Evolutionary conservation across 306 rosid species (phyloP).

Genomic region (Cicer cuneatum): DNA sequence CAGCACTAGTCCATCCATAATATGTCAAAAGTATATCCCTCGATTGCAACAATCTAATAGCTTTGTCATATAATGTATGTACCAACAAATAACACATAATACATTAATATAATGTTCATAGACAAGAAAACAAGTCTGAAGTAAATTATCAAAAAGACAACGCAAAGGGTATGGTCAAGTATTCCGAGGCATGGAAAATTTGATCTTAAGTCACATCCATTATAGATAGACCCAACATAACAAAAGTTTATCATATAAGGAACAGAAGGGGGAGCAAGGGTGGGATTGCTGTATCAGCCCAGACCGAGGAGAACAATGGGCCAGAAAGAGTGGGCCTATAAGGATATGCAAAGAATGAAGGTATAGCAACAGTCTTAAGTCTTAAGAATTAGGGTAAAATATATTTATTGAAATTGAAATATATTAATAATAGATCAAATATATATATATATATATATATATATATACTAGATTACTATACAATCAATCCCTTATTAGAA

Average conservation of each 20-base stretch:
- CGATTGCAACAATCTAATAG: constrained; percentile 36
- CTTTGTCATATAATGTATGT: constrained; percentile 27
- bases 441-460: no score
- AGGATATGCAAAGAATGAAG: not conserved
- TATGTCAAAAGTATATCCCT: not conserved
- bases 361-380: not conserved
- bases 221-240: not conserved
- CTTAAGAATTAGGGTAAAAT: no score
- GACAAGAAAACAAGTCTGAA: constrained; percentile 6
- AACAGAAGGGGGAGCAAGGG: not conserved
- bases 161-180: not conserved
- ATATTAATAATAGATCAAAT: no score
- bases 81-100: constrained; percentile 34
- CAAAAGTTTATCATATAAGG: not conserved
- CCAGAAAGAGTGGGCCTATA: not conserved
- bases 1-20: constrained; percentile 32
- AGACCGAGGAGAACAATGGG: not conserved
- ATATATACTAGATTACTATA: no score
- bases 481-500: no score
- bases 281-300: not conserved
- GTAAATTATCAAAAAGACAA: constrained; percentile 30
- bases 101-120: constrained; percentile 17
- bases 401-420: no score
- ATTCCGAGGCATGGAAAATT: constrained; percentile 32
- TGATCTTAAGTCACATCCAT: not conserved